Conservation (phyloP, 2,329 filamentous ascomycete genomes). For the Monosporascus sp. region DNA sequence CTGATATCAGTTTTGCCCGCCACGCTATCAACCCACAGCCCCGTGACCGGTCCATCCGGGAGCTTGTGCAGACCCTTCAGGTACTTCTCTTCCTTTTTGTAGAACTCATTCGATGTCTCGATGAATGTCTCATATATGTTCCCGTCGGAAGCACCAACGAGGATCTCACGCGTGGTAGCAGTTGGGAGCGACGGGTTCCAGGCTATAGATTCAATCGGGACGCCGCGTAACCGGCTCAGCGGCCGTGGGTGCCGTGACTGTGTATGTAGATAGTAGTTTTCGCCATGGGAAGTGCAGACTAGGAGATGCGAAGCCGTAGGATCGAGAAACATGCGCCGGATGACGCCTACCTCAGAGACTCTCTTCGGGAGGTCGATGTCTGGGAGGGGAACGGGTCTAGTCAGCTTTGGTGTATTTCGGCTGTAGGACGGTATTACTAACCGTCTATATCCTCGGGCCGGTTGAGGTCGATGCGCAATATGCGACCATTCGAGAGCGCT, state of each 20-base stretch:
- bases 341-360: constrained; percentile 82
- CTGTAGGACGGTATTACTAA: constrained; percentile 36
- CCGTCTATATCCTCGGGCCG: constrained; percentile 90
- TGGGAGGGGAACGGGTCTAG: constrained; percentile 29
- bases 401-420: constrained; percentile 6
- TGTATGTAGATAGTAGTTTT: constrained; percentile 97
- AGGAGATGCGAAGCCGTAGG: constrained; percentile 93
- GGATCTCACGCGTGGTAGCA: constrained; percentile 88
- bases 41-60: constrained; percentile 76
- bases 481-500: constrained; percentile 85
- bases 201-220: constrained; percentile 81
- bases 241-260: constrained; percentile 85
- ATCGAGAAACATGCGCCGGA: constrained; percentile 94
- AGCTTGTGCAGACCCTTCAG: constrained; percentile 78
- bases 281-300: constrained; percentile 82
- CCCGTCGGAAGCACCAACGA: constrained; percentile 87
- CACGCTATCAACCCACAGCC: constrained; percentile 76
- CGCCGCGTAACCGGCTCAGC: constrained; percentile 76
- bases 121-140: constrained; percentile 94
- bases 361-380: constrained; percentile 97
- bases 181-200: constrained; percentile 95
- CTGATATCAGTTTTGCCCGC: constrained; percentile 64
- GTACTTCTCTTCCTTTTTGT: constrained; percentile 90
- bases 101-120: constrained; percentile 91
- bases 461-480: constrained; percentile 90